A percentile compares a stretch with the other conserved stretches of the same genome.
phyloP scores from a whole-genome alignment of 352 stramenopile genomes.

The Globisporangium cystogenes region DNA sequence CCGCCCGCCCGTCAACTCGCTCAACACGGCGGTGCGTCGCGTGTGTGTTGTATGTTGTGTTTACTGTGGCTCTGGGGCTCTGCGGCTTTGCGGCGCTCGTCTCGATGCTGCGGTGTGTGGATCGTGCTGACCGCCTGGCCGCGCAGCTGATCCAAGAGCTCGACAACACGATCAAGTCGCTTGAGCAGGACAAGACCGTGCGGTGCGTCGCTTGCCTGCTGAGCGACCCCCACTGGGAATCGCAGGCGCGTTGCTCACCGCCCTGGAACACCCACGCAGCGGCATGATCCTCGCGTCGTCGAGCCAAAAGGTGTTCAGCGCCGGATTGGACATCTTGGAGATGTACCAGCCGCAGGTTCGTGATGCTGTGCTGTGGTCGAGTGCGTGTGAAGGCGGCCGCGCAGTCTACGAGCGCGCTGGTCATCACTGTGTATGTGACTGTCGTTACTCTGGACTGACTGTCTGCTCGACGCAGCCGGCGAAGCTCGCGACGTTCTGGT shows the following conservation, averaged over 20 bases:
- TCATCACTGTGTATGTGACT: background rate
- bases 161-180: conserved; percentile 58
- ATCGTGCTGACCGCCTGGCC: too few relatives aligned
- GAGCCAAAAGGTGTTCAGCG: conserved; percentile 85
- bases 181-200: conserved; percentile 71
- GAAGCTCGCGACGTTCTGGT: conserved; percentile 88
- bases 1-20: conserved; percentile 73
- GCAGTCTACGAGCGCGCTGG: background rate
- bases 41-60: background rate
- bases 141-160: conserved; percentile 63
- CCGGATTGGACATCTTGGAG: conserved; percentile 91
- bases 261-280: conserved; percentile 13
- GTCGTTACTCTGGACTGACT: too few relatives aligned
- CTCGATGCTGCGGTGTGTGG: too few relatives aligned
- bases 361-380: background rate
- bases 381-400: background rate
- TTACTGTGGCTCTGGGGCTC: background rate
- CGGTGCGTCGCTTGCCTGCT: conserved; percentile 46
- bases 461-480: conserved; percentile 25
- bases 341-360: conserved; percentile 84
- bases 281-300: conserved; percentile 75
- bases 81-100: too few relatives aligned
- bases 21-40: conserved; percentile 53
- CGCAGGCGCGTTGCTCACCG: background rate
- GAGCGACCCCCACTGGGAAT: background rate